Percentiles rank a stretch among this genome's conserved stretches.
Conservation (phyloP, 306 rosid species). For the Quercus aquifolioides region DNA sequence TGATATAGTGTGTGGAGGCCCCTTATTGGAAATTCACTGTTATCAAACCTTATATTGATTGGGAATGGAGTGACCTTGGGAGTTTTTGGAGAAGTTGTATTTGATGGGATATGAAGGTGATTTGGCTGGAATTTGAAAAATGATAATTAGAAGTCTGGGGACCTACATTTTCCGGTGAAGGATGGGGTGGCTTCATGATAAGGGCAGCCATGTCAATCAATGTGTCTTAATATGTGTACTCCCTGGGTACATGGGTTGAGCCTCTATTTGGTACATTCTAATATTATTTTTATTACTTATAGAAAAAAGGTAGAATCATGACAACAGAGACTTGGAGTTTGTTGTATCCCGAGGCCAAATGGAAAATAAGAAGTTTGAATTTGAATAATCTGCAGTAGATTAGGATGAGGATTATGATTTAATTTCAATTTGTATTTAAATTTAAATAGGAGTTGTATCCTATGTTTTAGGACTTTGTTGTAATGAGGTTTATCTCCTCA, state of each 20-base stretch:
- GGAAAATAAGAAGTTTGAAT: too few species aligned
- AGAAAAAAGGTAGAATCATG: neutral
- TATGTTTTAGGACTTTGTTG: too few species aligned
- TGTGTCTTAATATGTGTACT: too few species aligned
- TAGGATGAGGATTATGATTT: too few species aligned
- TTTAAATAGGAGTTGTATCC: too few species aligned
- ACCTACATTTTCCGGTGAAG: neutral
- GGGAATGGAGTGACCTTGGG: neutral
- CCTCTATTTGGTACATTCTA: neutral
- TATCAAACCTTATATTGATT: neutral
- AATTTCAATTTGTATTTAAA: too few species aligned
- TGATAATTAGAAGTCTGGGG: neutral
- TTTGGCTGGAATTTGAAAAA: neutral
- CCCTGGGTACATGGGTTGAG: too few species aligned
- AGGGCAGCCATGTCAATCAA: too few species aligned
- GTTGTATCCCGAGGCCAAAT: too few species aligned
- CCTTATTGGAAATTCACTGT: neutral
- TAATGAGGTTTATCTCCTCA: too few species aligned
- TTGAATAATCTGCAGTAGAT: too few species aligned
- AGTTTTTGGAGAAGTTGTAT: neutral
- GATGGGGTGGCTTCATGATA: too few species aligned
- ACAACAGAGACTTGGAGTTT: neutral
- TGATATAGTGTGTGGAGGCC: neutral
- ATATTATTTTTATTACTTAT: neutral
- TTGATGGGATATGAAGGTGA: neutral